Base-by-base conservation (phyloP, 257 asterid species). In the Hygrophila difformis region DNA sequence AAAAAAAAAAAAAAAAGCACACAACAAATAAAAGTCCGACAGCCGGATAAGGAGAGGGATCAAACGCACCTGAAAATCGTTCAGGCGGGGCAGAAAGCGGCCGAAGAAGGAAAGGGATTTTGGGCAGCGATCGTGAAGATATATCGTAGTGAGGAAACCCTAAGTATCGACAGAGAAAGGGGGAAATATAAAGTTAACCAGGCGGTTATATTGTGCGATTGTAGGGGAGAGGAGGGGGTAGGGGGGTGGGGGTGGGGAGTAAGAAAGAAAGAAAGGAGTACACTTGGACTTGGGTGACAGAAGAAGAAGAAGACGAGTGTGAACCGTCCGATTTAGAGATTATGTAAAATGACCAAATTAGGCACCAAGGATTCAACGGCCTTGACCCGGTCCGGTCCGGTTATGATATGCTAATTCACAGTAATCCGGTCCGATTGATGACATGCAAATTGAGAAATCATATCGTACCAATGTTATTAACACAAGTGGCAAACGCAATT, bases 241-340 rank as follows among this genome's bases (percentile, higher is more conserved):
- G 20, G 62, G 21, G 29, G 39, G 63, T 31, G 67, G 13, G 63
- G 6, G 66, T 8, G 31, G 4, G 31, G 31, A 35, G 67, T 37
- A 63, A 20, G 61, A 18, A 63, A 3, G 28, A 15, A 47, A 18
- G 49, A 5, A 23, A 18, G 19, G 67, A 59, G 56, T 63, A 55
- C 79, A 68, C 75, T 71, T 66, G 74, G 77, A 63, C 63, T 56
- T 51, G 71, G 66, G 71, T 55, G 72, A 68, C 58, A 53, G 79
- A 72, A 60, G 71, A 59, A 43, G 67, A 70, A 70, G 78, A 71
- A 50, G 78, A 67, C 59, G 79, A 60, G 63, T 64, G 64, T 60
- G 49, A 65, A 61, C 77, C 81, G 81, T 69, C 62, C 59, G 81
- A 69, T 73, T 48, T 14, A n/a, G n/a, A n/a, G n/a, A n/a, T n/a